Base-by-base conservation (phyloP, 179 eudicot genomes). In the Nepenthes alata region DNA sequence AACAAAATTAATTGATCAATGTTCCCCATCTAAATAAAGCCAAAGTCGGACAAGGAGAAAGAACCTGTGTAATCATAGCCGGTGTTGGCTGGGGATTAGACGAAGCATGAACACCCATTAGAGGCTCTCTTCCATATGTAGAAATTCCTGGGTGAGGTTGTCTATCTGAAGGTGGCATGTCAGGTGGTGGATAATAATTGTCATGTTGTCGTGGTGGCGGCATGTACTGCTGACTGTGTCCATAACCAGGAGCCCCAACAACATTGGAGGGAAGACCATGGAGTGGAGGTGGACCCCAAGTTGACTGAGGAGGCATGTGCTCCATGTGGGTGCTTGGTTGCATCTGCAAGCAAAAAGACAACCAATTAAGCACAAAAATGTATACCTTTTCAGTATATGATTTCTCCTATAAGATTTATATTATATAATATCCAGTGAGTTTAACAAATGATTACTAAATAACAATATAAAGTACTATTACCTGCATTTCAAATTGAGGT, bases 271-370 rank as follows among this genome's bases (percentile, higher is more conserved):
- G 80, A 61, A 85, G 76, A 63, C 77, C 78, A 78, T 78, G 86
- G 53, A 81, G 90, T 5, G 87, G 94, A 55, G 82, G 90, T 5
- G 87, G 94, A 38, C 83, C 89, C 95, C 95, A 87, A n/a, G 79
- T 60, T 71, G 79, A 78, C 60, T 83, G 81, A 13, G 83, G 84
- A 12, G 83, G 83, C 75, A 83, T 72, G 75, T 76, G 81, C 65
- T 72, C 76, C 74, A 72, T 72, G 37, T 72, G 80, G 49, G 73
- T 60, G 66, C 67, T 84, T 44, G 84, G 77, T 83, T 85, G 93
- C 95, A 88, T 88, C 97, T 90, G 83, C 39, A 59, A 52, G 55
- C 14, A 52, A 2, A 12, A 11, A 1, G 2, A 52, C 58, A 55
- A 55, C 9, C 3, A 25, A 25, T 34, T 12, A 55, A 8, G 58